phyloP scores from a whole-genome alignment of 1,284 basidiomycete genomes.

The Peniophora sp. region DNA sequence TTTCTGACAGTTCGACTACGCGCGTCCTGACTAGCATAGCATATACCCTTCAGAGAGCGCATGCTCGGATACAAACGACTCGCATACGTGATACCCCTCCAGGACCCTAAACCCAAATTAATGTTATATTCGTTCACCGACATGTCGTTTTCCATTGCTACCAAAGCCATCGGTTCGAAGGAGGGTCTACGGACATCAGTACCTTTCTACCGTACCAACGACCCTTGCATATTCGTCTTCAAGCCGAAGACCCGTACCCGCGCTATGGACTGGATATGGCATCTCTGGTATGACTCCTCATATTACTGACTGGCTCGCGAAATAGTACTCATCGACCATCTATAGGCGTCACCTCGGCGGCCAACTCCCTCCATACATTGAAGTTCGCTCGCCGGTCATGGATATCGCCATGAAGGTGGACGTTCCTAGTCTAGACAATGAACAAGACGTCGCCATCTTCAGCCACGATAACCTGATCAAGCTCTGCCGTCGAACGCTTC shows the following conservation, averaged over 20 bases:
- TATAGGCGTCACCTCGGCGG: slow-evolving; percentile 56
- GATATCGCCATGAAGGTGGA: slow-evolving; percentile 60
- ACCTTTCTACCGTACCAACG: slow-evolving; percentile 44
- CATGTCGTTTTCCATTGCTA: slow-evolving; percentile 70
- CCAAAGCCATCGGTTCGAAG: slow-evolving; percentile 43
- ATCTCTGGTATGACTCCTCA: slow-evolving; percentile 47
- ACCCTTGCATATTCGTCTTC: slow-evolving; percentile 77
- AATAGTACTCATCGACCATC: background rate
- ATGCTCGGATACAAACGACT: slow-evolving; percentile 59
- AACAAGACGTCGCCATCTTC: slow-evolving; percentile 39
- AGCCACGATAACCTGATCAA: slow-evolving; percentile 51
- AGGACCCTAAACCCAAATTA: slow-evolving; percentile 47
- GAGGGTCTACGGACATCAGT: slow-evolving; percentile 31
- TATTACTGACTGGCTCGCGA: background rate
- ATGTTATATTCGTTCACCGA: slow-evolving; percentile 81
- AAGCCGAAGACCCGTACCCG: slow-evolving; percentile 65
- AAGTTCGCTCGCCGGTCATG: slow-evolving; percentile 37
- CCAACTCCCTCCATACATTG: slow-evolving; percentile 33
- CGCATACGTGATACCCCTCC: slow-evolving; percentile 62
- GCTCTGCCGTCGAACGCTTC: slow-evolving; percentile 48
- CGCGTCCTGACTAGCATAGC: slow-evolving; percentile 29
- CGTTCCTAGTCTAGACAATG: slow-evolving; percentile 39
- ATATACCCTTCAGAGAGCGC: slow-evolving; percentile 53
- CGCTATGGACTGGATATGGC: slow-evolving; percentile 80
- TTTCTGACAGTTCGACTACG: background rate